Conservation (phyloP, 1,139 yeast genomes). For the Candida freyschussii region DNA sequence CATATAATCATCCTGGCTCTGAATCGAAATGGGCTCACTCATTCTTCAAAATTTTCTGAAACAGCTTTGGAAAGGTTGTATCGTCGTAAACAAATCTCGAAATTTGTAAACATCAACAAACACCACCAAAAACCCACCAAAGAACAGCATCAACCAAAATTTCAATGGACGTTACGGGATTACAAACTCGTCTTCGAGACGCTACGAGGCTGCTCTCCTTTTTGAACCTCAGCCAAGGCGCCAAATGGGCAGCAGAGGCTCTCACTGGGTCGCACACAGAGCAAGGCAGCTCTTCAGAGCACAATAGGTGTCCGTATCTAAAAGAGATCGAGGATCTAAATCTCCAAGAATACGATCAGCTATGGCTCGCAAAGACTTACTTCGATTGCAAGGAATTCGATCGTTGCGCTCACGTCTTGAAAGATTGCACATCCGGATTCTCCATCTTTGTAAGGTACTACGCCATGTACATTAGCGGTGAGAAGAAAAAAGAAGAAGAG, state of each 20-base stretch:
- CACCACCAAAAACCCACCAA: background rate
- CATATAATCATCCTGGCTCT: conserved; percentile 6
- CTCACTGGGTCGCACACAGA: conserved; percentile 41
- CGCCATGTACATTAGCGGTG: conserved; percentile 66
- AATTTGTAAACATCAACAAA: conserved; percentile 8
- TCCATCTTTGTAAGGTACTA: conserved; percentile 66
- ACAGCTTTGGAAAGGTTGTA: no score
- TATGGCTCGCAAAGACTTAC: conserved; percentile 64
- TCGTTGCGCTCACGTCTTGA: conserved; percentile 61
- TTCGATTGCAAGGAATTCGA: conserved; percentile 86
- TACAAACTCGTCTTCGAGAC: conserved; percentile 26
- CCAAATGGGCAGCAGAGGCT: conserved; percentile 86
- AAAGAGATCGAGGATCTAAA: no score
- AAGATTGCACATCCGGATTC: conserved; percentile 47
- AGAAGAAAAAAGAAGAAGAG: conserved; percentile 68
- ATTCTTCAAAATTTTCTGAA: background rate
- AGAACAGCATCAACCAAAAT: conserved; percentile 1
- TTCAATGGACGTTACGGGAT: conserved; percentile 3
- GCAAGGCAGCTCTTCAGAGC: no score
- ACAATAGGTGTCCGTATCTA: no score
- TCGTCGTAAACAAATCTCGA: no score
- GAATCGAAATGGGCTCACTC: conserved; percentile 5
- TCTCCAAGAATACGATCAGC: conserved; percentile 38
- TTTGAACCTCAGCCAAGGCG: conserved; percentile 58
- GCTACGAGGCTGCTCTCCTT: conserved; percentile 37